These are phyloP conservation scores for Cercospora brassicicola DNA, from an alignment of 2,329 filamentous ascomycete species.

Conservation along the genomic window DNA sequence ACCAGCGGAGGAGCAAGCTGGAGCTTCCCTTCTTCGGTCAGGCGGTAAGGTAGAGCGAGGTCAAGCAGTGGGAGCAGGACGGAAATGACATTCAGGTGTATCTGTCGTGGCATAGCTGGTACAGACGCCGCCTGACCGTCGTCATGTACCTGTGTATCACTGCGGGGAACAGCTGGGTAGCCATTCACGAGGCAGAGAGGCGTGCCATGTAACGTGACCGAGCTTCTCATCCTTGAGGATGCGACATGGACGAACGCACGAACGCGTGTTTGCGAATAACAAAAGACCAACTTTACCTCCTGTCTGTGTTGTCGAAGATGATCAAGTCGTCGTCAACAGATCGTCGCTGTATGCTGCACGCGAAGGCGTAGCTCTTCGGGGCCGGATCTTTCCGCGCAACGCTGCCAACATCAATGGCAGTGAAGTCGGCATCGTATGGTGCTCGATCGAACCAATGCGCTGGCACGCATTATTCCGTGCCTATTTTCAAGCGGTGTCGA, in stretches of 20 bases:
- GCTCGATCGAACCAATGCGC: constrained; percentile 1
- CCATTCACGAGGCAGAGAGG: constrained; percentile 16
- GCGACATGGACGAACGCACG: background rate
- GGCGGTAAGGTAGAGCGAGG: background rate
- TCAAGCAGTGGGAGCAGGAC: constrained; percentile 4
- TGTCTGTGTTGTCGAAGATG: background rate
- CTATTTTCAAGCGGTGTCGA: background rate
- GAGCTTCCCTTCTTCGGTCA: constrained; percentile 12
- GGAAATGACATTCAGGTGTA: constrained; percentile 8
- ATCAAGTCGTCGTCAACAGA: background rate
- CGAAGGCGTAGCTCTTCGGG: background rate
- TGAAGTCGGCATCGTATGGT: background rate
- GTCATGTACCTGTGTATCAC: constrained; percentile 20
- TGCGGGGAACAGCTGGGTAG: constrained; percentile 12
- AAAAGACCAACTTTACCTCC: background rate
- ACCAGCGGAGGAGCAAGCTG: constrained; percentile 12
- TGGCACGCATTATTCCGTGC: background rate
- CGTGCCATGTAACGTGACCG: constrained; percentile 15
- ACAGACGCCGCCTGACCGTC: constrained; percentile 17
- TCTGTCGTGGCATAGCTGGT: constrained; percentile 5
- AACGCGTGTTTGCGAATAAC: background rate
- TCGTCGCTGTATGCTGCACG: background rate
- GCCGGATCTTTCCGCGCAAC: background rate
- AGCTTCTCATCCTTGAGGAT: constrained; percentile 10
- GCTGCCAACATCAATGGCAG: background rate